A percentile compares a stretch with the other conserved stretches of the same genome.
Conservation (phyloP, 106 monocot genomes). For the Acorus calamus region DNA sequence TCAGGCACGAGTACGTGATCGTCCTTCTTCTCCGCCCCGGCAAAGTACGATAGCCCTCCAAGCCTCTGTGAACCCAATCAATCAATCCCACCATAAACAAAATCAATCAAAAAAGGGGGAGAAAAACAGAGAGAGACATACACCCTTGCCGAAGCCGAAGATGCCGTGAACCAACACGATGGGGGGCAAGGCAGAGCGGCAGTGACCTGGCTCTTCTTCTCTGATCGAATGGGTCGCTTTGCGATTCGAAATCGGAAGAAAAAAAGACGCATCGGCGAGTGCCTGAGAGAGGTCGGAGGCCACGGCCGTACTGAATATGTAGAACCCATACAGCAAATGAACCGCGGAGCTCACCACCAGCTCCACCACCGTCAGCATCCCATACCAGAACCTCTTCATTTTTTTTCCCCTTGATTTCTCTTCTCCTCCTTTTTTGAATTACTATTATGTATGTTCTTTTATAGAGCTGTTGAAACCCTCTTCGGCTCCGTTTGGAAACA, state of each 20-base stretch:
- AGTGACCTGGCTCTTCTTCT: slow-evolving; percentile 10
- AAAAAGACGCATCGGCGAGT: slow-evolving; percentile 6
- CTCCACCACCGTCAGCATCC: slow-evolving; percentile 34
- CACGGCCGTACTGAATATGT: slow-evolving; percentile 80
- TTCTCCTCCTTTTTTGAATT: no score
- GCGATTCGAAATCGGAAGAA: neutral
- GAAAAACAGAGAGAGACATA: no score
- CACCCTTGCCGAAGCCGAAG: slow-evolving; percentile 90
- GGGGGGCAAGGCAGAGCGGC: slow-evolving; percentile 31
- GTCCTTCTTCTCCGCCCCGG: slow-evolving; percentile 87
- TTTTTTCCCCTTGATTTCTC: neutral
- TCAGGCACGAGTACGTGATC: slow-evolving; percentile 79
- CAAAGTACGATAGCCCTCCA: slow-evolving; percentile 75
- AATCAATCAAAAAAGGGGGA: neutral
- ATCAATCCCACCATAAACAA: neutral
- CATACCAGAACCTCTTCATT: slow-evolving; percentile 39
- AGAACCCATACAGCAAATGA: slow-evolving; percentile 67
- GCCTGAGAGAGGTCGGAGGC: slow-evolving; percentile 65
- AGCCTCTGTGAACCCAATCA: slow-evolving; percentile 40
- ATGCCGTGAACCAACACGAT: slow-evolving; percentile 90
- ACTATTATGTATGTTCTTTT: no score
- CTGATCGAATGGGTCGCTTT: slow-evolving; percentile 1
- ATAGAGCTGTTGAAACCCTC: no score
- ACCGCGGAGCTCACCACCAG: slow-evolving; percentile 52
- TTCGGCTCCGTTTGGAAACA: no score